These are phyloP conservation scores for Begonia fuchsioides DNA, from an alignment of 306 rosid species.

Conservation along the genomic window DNA sequence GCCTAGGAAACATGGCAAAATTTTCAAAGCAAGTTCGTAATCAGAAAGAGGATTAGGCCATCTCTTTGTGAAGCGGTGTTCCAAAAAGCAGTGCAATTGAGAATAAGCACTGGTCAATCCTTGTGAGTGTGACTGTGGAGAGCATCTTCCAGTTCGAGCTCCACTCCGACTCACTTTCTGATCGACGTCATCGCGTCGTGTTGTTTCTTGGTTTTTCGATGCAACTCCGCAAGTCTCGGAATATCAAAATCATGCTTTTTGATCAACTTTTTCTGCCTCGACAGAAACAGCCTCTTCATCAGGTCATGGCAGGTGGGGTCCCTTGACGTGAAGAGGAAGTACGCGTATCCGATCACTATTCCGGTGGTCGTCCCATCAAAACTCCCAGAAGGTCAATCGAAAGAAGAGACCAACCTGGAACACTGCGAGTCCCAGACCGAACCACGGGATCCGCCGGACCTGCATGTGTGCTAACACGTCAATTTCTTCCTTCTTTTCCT, in stretches of 20 bases:
- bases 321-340: conserved; percentile 76
- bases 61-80: too few species aligned
- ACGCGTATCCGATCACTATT: conserved; percentile 73
- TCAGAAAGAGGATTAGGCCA: too few species aligned
- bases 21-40: too few species aligned
- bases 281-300: conserved; percentile 68
- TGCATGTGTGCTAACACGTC: conserved; percentile 64
- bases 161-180: conserved; percentile 44
- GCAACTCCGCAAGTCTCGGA: conserved; percentile 44
- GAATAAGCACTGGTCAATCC: too few species aligned
- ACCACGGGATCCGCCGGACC: conserved; percentile 63
- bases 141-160: conserved; percentile 51
- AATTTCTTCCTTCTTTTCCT: conserved; percentile 50
- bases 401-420: conserved; percentile 56
- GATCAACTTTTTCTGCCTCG: conserved; percentile 72
- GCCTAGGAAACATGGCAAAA: too few species aligned
- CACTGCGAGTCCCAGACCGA: conserved; percentile 37
- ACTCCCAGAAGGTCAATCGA: conserved; percentile 94
- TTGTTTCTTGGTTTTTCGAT: conserved; percentile 28
- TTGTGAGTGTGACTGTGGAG: too few species aligned
- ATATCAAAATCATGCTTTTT: conserved; percentile 50
- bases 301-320: conserved; percentile 89
- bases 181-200: conserved; percentile 37
- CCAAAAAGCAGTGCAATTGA: too few species aligned
- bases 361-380: conserved; percentile 83